A percentile compares a stretch with the other conserved stretches of the same genome.
These are phyloP conservation scores for Rasamsonia emersonii DNA, from an alignment of 2,329 filamentous ascomycete genomes.

Conservation along the genomic window DNA sequence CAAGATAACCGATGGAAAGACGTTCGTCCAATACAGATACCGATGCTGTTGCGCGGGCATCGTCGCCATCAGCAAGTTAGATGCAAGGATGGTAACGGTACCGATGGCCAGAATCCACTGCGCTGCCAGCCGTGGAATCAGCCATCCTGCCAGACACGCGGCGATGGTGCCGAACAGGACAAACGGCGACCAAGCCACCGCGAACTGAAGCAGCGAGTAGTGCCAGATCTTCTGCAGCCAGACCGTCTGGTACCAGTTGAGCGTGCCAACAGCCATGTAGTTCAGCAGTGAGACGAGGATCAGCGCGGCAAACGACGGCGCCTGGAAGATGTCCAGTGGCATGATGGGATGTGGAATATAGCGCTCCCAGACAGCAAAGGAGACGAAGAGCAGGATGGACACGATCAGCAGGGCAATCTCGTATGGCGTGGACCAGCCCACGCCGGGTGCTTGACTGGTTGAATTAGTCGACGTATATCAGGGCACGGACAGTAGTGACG, in stretches of 20 bases:
- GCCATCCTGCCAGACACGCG: conserved; percentile 35
- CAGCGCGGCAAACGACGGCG: conserved; percentile 37
- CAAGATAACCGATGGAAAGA: conserved; percentile 33
- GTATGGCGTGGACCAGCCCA: conserved; percentile 38
- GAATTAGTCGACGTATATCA: background rate
- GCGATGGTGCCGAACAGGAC: conserved; percentile 30
- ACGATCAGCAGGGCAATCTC: conserved; percentile 32
- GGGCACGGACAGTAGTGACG: conserved; percentile 9
- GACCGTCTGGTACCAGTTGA: conserved; percentile 41
- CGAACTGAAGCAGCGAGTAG: conserved; percentile 32
- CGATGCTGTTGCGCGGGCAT: conserved; percentile 39
- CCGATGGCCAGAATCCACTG: conserved; percentile 43
- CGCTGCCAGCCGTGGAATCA: conserved; percentile 39
- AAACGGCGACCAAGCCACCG: conserved; percentile 34
- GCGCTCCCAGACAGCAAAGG: conserved; percentile 32
- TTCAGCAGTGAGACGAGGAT: conserved; percentile 37
- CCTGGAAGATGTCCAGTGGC: conserved; percentile 37
- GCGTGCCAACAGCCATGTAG: conserved; percentile 42
- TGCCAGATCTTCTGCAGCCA: conserved; percentile 39
- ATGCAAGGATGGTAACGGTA: conserved; percentile 18
- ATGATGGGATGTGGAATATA: conserved; percentile 36
- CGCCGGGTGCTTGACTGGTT: conserved; percentile 34
- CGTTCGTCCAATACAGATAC: conserved; percentile 35
- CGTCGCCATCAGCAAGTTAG: conserved; percentile 33
- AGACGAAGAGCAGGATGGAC: conserved; percentile 25